Base-by-base conservation (phyloP, 2,329 filamentous ascomycete genomes). In the Ceratocystis huliohia region DNA sequence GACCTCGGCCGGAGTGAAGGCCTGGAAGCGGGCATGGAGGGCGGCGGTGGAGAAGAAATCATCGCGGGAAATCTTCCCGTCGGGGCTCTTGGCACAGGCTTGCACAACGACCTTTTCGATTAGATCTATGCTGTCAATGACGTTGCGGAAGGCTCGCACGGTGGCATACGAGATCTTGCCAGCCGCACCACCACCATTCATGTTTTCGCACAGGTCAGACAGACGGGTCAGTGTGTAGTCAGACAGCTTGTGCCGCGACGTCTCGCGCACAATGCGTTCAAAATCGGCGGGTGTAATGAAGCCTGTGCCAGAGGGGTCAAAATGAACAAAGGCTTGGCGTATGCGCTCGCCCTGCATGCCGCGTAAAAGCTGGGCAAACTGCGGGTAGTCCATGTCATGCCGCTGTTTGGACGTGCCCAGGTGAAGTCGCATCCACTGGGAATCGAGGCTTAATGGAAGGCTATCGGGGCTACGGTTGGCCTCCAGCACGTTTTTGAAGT, bases 141-240 rank as follows among this genome's bases (percentile, higher is more conserved):
- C 87, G 75, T 99, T 99, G 79, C 96, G 92, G 80, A 99, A 99
- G 46, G 94, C 94, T 70, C 94, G 86, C 41, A 99, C 94, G 74
- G 96, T 96, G 75, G 94, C 91, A 74, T 99, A 99, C 5, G 92
- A 96, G 71, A 99, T 94, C 78, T 95, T 96, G 80, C 86, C 94
- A 69, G 91, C 87, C 6, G 90, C 91, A 75, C 97, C 64, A 15
- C 3, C 8, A 15, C 63, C n/a, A 17, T 13, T n/a, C 7, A 28
- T 41, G 15, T 15, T 17, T 78, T 96, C 96, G 84, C 93, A 97
- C 50, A 99, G 84, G 0, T 91, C 94, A 69, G 89, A 86, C 61
- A 99, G 83, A 76, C 97, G 93, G 71, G 92, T 86, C 63, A 99
- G 82, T 53, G 99, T 81, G 76, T 99, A 92, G 77, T 99, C 94